A percentile compares a stretch with the other conserved stretches of the same genome.
Conservation (phyloP, 2,329 filamentous ascomycete species). For the Alternaria postmessia region DNA sequence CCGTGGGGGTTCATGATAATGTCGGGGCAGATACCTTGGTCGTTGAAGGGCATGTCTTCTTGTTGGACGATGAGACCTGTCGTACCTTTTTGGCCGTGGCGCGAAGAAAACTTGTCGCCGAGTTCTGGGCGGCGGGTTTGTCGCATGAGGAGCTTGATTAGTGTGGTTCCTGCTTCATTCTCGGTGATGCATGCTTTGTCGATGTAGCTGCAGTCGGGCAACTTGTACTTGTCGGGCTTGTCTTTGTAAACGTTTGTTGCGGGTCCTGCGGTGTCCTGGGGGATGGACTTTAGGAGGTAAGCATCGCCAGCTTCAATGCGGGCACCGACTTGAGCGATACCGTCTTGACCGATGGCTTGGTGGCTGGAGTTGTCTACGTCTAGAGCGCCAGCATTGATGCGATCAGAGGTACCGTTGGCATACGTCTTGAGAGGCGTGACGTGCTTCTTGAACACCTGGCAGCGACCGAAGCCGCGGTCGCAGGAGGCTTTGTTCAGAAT, state of each 20-base stretch:
- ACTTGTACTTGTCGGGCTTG: slow-evolving; percentile 78
- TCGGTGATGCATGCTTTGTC: slow-evolving; percentile 96
- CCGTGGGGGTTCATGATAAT: slow-evolving; percentile 99
- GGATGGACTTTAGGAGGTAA: slow-evolving; percentile 89
- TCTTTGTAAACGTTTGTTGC: slow-evolving; percentile 72
- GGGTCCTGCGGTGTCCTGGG: slow-evolving; percentile 76
- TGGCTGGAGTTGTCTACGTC: slow-evolving; percentile 64
- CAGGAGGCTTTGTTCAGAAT: slow-evolving; percentile 96
- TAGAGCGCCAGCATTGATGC: slow-evolving; percentile 54
- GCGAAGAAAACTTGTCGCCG: slow-evolving; percentile 98
- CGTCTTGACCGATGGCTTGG: slow-evolving; percentile 81
- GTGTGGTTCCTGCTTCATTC: slow-evolving; percentile 81
- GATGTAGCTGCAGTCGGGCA: slow-evolving; percentile 85
- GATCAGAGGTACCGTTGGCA: slow-evolving; percentile 75
- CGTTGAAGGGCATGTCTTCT: slow-evolving; percentile 95
- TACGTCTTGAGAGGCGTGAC: slow-evolving; percentile 87
- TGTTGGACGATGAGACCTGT: slow-evolving; percentile 96
- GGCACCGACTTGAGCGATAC: slow-evolving; percentile 85
- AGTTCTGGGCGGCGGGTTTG: slow-evolving; percentile 94
- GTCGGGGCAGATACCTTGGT: slow-evolving; percentile 89
- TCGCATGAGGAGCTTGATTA: slow-evolving; percentile 95
- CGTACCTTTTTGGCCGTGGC: slow-evolving; percentile 97
- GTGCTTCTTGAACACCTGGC: slow-evolving; percentile 98
- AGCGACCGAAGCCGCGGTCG: slow-evolving; percentile 93
- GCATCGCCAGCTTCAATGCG: slow-evolving; percentile 80